Evolutionary conservation across 2,329 filamentous ascomycete species (phyloP).

Genomic region (Davidsoniella neocaledoniae): DNA sequence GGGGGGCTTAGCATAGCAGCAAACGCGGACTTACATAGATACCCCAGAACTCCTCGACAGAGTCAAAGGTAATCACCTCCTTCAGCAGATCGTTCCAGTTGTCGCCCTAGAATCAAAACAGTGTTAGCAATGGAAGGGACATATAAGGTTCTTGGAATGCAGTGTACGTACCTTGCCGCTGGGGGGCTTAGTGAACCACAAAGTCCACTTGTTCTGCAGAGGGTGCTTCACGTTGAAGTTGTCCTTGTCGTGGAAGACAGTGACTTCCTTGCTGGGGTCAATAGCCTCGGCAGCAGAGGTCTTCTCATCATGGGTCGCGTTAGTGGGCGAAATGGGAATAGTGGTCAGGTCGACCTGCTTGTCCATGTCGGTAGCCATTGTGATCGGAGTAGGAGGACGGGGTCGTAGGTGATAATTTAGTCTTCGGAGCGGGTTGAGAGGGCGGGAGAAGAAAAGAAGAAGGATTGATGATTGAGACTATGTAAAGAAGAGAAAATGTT

Average conservation of each 20-base stretch:
- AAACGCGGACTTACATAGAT: conserved; percentile 61
- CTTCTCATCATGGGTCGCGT: conserved; percentile 29
- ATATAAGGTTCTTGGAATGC: background rate
- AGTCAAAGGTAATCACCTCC: conserved; percentile 97
- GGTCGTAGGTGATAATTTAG: conserved; percentile 7
- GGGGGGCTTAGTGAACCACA: conserved; percentile 98
- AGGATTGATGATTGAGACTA: conserved; percentile 3
- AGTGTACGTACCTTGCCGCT: conserved; percentile 62
- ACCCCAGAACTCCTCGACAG: conserved; percentile 98
- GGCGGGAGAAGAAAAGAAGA: background rate
- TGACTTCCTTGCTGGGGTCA: conserved; percentile 50
- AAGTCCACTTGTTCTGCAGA: conserved; percentile 90
- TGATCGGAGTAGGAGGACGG: conserved; percentile 12
- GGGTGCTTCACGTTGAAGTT: conserved; percentile 99
- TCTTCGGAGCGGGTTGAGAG: conserved; percentile 7
- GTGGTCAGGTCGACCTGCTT: conserved; percentile 50
- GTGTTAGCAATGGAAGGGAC: background rate
- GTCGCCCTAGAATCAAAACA: conserved; percentile 48
- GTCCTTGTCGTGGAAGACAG: conserved; percentile 93
- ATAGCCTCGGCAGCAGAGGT: conserved; percentile 20
- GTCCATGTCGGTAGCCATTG: conserved; percentile 26
- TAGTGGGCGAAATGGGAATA: conserved; percentile 49
- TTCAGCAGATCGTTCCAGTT: conserved; percentile 98
- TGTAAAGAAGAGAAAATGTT: background rate
- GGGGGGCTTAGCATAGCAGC: background rate